Conservation (phyloP, 345 rosid genomes). For the Dovyalis caffra region DNA sequence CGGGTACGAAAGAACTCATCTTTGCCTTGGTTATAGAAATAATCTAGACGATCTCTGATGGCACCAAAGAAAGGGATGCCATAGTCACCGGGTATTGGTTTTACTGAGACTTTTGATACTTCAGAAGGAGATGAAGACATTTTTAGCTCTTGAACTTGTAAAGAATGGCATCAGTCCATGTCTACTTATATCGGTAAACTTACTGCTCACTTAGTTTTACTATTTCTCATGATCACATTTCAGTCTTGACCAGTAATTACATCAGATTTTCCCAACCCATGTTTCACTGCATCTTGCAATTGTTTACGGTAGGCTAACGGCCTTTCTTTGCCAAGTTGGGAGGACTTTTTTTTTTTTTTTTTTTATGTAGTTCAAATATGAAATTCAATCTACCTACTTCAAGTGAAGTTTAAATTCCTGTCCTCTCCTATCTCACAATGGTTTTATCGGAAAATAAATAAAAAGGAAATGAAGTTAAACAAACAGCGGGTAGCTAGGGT, state of each 20-base stretch:
- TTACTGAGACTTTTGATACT: not conserved
- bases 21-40: slow-evolving; percentile 47
- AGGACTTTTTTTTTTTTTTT: too few species aligned
- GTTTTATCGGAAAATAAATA: too few species aligned
- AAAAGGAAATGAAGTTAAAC: too few species aligned
- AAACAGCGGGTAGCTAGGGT: too few species aligned
- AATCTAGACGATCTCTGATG: slow-evolving; percentile 42
- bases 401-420: too few species aligned
- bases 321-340: too few species aligned
- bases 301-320: too few species aligned
- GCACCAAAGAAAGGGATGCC: slow-evolving; percentile 40
- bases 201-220: not conserved
- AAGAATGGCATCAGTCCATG: too few species aligned
- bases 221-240: not conserved
- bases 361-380: too few species aligned
- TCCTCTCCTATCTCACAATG: too few species aligned
- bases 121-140: slow-evolving; percentile 25
- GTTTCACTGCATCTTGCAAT: not conserved
- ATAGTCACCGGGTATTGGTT: slow-evolving; percentile 40
- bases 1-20: slow-evolving; percentile 36
- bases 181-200: not conserved
- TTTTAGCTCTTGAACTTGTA: not conserved
- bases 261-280: not conserved
- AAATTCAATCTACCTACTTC: too few species aligned
- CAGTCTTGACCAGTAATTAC: not conserved